Percentiles rank a stretch among this genome's conserved stretches.
Conservation (phyloP, 176 grass and related monocot species). For the Oryza punctata region DNA sequence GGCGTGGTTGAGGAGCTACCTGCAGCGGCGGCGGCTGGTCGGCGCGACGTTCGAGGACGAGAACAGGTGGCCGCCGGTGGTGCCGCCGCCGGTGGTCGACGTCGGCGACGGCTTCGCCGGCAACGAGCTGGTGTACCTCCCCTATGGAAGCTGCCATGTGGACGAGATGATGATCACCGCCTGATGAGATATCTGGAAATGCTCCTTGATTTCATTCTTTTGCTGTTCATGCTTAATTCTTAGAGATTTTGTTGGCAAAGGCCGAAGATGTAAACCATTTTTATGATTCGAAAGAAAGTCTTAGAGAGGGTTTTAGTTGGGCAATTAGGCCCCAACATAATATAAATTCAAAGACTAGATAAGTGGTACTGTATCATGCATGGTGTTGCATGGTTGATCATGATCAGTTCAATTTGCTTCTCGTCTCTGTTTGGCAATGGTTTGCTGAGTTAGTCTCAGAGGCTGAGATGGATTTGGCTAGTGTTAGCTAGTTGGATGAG, state of each 20-base stretch:
- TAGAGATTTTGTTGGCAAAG: background rate
- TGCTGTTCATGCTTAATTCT: background rate
- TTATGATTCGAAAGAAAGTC: too few species aligned
- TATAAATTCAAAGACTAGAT: too few species aligned
- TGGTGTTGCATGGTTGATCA: background rate
- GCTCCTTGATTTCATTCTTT: background rate
- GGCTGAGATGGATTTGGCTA: too few species aligned
- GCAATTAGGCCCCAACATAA: too few species aligned
- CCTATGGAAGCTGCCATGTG: slow-evolving; percentile 2
- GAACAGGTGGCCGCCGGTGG: slow-evolving; percentile 9
- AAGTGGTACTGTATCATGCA: too few species aligned
- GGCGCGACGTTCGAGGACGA: slow-evolving; percentile 16
- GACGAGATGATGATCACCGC: background rate
- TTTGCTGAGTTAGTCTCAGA: background rate
- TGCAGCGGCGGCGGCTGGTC: background rate
- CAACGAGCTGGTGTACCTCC: slow-evolving; percentile 27
- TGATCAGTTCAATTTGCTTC: background rate
- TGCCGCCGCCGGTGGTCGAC: background rate
- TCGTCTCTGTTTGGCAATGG: background rate
- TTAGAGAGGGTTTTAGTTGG: too few species aligned
- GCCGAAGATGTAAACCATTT: background rate
- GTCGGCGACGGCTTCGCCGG: background rate
- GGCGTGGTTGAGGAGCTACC: slow-evolving; percentile 2
- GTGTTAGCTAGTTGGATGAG: too few species aligned
- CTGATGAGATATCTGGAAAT: background rate